A percentile compares a stretch with the other conserved stretches of the same genome.
These are phyloP conservation scores for Colletotrichum filicis DNA, from an alignment of 2,329 filamentous ascomycete species.

Conservation along the genomic window DNA sequence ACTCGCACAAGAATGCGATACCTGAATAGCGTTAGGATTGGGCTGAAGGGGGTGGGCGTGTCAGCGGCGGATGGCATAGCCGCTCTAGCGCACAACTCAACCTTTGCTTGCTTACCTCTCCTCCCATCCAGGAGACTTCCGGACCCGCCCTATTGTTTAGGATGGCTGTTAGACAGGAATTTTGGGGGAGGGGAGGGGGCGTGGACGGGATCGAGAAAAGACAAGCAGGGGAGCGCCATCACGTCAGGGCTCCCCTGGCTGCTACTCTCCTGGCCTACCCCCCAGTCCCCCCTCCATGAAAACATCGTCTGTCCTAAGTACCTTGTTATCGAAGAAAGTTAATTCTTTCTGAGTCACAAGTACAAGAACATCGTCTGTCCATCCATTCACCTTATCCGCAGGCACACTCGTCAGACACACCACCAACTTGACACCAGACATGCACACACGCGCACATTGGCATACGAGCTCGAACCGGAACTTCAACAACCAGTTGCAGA, in stretches of 20 bases:
- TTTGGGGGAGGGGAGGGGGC: slow-evolving; percentile 1
- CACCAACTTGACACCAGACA: neutral
- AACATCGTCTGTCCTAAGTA: slow-evolving; percentile 20
- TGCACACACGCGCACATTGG: slow-evolving; percentile 9
- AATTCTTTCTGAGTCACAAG: no score
- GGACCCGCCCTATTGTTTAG: slow-evolving; percentile 26
- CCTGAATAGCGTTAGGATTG: slow-evolving; percentile 28
- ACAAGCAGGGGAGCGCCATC: slow-evolving; percentile 11
- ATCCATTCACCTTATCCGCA: slow-evolving; percentile 11
- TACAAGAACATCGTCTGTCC: slow-evolving; percentile 20
- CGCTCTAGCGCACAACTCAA: slow-evolving; percentile 32
- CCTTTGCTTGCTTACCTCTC: slow-evolving; percentile 3
- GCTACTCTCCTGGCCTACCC: neutral
- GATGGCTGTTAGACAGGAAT: slow-evolving; percentile 19
- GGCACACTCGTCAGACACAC: slow-evolving; percentile 12
- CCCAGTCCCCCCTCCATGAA: neutral
- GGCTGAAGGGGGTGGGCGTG: slow-evolving; percentile 32
- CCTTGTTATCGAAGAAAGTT: no score
- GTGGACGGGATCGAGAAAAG: slow-evolving; percentile 21
- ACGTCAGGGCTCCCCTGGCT: slow-evolving; percentile 26
- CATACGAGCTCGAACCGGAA: slow-evolving; percentile 15
- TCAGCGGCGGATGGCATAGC: slow-evolving; percentile 32
- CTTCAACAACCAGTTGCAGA: slow-evolving; percentile 12
- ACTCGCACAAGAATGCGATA: slow-evolving; percentile 5
- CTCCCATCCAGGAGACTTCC: slow-evolving; percentile 23